Evolutionary conservation across 2,329 filamentous ascomycete species (phyloP), one percentile per base, ranked within the genome.

Genomic region (Penicillium concentricum): DNA sequence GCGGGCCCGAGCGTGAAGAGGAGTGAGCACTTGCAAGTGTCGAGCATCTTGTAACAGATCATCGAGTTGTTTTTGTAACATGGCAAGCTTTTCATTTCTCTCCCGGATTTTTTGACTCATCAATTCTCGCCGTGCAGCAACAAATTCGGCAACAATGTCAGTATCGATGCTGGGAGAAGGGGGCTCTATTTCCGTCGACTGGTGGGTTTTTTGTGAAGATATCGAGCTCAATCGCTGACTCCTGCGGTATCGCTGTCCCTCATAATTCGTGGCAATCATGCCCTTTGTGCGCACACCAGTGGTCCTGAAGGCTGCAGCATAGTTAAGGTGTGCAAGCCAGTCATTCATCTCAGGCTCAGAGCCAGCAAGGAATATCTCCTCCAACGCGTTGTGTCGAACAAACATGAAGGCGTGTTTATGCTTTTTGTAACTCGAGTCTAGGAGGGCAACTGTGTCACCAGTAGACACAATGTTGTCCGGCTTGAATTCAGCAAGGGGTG

Each of bases 401-500:
- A 97, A 93, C 15, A 92, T 83, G 69, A 99, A 97, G 0, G 94
- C 91, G 73, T 97, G 87, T 75, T 97, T 99, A 76, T 99, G 94
- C 73, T 77, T 94, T 74, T 88, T 96, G 73, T 99, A 99, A 9
- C 84, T 89, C 2, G 84, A 83, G 73, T 99, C 94, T 41, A 91
- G 81, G 38, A 99, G 80, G 10, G 93, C 92, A 32, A 99, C 92
- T 0, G 92, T 91, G 61, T 93, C 90, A 63, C 97, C 89, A 4
- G 92, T 97, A 1, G 94, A 95, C 81, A 99, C 92, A 51, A 96
- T 82, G 7, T 87, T 89, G 73, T 99, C 94, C 1, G 93, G 91
- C 70, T 97, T 97, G 78, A 97, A 97, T 47, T 94, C 87, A 34
- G 91, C 86, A 18, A 99, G 75, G 0, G 94, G 92, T 0, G 94